Evolutionary conservation across 106 monocot genomes (phyloP), one percentile per base, ranked within the genome.

Genomic region (Gastrodia elata): DNA sequence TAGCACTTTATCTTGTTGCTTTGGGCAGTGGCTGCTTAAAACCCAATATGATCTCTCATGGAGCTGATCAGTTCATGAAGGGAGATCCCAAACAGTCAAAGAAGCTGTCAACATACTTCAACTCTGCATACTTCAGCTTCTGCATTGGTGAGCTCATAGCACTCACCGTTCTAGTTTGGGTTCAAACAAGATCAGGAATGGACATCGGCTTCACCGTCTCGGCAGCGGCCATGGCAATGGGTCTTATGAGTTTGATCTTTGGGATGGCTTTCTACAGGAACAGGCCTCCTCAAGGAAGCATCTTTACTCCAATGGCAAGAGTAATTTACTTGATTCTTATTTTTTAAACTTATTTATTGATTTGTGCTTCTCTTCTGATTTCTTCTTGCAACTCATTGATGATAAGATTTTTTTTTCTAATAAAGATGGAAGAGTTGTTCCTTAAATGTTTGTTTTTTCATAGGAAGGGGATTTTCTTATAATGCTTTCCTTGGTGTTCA

Each of bases 61-160:
- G 91, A 7, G 91, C 85, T 16, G 91, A 91, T 70, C 91, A 91
- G 68, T 91, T 88, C 75, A 55, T 68, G 20, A 81, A 77, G 10
- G 81, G 80, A n/a, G 87, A 85, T 33, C 78, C 79, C 26, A 38
- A 76, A 18, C 88, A 91, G 30, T 83, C 85, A 0, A 85, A 80
- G 73, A 85, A 82, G 81, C 91, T 91, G n/a, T 88, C 91, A 9
- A 91, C 88, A 28, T 91, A 91, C 83, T 91, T 91, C 85, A 91
- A 91, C 79, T 49, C 68, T 14, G 91, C 91, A 33, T 91, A 91
- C 77, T 86, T 91, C 81, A 91, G 91, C 83, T 91, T 91, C 83
- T 91, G 88, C 26, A 68, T 88, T 0, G 91, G 91, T 2, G 87
- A 88, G 80, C 77, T 91, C 52, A 70, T 88, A 18, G 87, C 91